phyloP scores from a whole-genome alignment of 1,284 basidiomycete genomes.

The Fomitopsis palustris region DNA sequence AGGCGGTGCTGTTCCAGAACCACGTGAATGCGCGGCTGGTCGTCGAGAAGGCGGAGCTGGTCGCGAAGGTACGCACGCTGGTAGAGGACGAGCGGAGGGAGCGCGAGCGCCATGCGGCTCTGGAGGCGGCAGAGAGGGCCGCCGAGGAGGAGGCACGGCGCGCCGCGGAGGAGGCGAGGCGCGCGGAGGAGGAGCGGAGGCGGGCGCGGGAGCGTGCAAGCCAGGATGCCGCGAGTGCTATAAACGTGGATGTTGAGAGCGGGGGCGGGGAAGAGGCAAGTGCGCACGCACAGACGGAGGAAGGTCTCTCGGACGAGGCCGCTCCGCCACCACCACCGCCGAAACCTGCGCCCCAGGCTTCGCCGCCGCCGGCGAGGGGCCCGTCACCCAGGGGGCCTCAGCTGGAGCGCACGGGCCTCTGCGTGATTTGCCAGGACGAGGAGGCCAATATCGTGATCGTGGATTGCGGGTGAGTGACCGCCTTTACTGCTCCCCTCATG shows the following conservation, averaged over 20 bases:
- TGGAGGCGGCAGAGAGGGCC: conserved; percentile 43
- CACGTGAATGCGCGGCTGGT: conserved; percentile 60
- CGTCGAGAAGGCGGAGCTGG: conserved; percentile 73
- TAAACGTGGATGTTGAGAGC: not conserved
- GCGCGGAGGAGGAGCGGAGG: conserved; percentile 21
- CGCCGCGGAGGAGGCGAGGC: conserved; percentile 28
- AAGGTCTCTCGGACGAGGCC: not conserved
- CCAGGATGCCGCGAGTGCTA: not conserved
- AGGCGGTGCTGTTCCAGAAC: conserved; percentile 72
- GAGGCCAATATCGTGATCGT: conserved; percentile 89
- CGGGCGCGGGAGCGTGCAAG: not conserved
- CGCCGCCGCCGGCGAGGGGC: conserved; percentile 24
- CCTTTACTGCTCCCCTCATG: not conserved
- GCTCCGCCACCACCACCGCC: conserved; percentile 12
- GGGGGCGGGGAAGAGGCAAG: not conserved
- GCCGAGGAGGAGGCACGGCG: conserved; percentile 32
- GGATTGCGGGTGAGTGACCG: conserved; percentile 78
- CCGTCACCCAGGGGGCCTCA: conserved; percentile 31
- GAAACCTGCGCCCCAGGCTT: conserved; percentile 12
- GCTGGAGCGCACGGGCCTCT: conserved; percentile 70
- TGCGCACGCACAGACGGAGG: not conserved
- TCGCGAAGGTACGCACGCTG: conserved; percentile 61
- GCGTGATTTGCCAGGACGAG: conserved; percentile 88
- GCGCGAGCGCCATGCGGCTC: conserved; percentile 41
- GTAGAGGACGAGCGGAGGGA: conserved; percentile 65